Base-by-base conservation (phyloP, 441 rosid genomes). In the Flueggea neowawraea region DNA sequence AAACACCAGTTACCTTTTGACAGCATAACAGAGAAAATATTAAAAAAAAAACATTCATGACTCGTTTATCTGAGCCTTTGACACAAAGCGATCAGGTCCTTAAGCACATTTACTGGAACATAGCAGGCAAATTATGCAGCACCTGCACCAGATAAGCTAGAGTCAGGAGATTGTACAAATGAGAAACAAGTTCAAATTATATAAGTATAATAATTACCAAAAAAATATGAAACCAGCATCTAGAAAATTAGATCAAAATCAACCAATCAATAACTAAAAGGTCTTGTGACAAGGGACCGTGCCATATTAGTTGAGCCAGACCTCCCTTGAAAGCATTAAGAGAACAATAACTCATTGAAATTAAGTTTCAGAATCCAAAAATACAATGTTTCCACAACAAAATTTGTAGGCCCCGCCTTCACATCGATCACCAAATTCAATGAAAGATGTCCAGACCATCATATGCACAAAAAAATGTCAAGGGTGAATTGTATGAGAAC, bases 71-170 rank as follows among this genome's bases (percentile, higher is more conserved):
- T 61, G 80, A 64, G 63, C 69, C 73, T 66, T 62, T 39, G 74
- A 68, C 45, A 70, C 54, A 76, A 64, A 73, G 65, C 50, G 65
- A 59, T 71, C 73, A 75, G 64, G 61, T 72, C 71, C 76, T 73
- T 69, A 79, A 75, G 80, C 78, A 76, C 77, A 78, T 71, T 72
- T 75, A 80, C 86, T 70, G 78, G 81, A 73, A 80, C 66, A 75
- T 58, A 72, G 84, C 85, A 74, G 69, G 73, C 64, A 69, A 71
- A 70, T 85, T 75, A 84, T 79, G 83, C 81, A 71, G 74, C 76
- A 77, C 92, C 96, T 80, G 92, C 76, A 84, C 83, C 89, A 80
- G 82, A 82, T 67, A 80, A 80, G 82, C 84, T 79, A 69, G 73
- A 66, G 88, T 88, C 75, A 79, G 83, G 75, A 70, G 53, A 72